phyloP scores from a whole-genome alignment of 768 basidiomycete species.

The Stropharia rugosoannulata region DNA sequence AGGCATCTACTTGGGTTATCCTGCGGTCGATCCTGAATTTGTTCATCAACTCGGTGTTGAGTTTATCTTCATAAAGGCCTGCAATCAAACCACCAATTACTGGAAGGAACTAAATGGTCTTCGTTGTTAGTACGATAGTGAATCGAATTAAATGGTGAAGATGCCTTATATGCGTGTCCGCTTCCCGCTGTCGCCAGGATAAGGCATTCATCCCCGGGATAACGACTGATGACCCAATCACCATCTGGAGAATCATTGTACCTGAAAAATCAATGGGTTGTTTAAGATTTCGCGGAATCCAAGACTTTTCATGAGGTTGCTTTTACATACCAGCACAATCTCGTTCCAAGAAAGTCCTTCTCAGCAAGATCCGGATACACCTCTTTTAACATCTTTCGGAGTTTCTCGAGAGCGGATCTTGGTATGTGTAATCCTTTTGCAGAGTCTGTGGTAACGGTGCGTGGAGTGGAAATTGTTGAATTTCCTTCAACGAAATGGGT shows the following conservation, averaged over 20 bases:
- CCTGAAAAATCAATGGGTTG: slow-evolving; percentile 39
- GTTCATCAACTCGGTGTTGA: slow-evolving; percentile 46
- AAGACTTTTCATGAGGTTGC: slow-evolving; percentile 18
- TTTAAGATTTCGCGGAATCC: slow-evolving; percentile 4
- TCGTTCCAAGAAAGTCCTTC: slow-evolving; percentile 68
- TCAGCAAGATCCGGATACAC: slow-evolving; percentile 79
- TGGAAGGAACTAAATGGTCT: slow-evolving; percentile 71
- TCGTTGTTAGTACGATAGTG: not conserved
- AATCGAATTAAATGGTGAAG: not conserved
- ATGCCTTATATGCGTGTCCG: slow-evolving; percentile 86
- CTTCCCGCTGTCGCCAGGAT: slow-evolving; percentile 86
- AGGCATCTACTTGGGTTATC: slow-evolving; percentile 27
- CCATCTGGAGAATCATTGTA: slow-evolving; percentile 87
- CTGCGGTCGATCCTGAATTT: slow-evolving; percentile 68
- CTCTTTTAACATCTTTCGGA: slow-evolving; percentile 51
- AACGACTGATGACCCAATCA: slow-evolving; percentile 86
- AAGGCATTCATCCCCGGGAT: slow-evolving; percentile 54
- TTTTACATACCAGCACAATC: slow-evolving; percentile 88
- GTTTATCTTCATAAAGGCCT: slow-evolving; percentile 64
- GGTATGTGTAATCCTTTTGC: slow-evolving; percentile 67
- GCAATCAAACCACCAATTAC: slow-evolving; percentile 77
- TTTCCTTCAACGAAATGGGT: slow-evolving; percentile 41
- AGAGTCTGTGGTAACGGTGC: slow-evolving; percentile 67
- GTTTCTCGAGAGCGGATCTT: slow-evolving; percentile 39
- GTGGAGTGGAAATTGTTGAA: slow-evolving; percentile 65